A percentile compares a stretch with the other conserved stretches of the same genome.
Conservation (phyloP, 1,284 basidiomycete species). For the Naganishia albida region DNA sequence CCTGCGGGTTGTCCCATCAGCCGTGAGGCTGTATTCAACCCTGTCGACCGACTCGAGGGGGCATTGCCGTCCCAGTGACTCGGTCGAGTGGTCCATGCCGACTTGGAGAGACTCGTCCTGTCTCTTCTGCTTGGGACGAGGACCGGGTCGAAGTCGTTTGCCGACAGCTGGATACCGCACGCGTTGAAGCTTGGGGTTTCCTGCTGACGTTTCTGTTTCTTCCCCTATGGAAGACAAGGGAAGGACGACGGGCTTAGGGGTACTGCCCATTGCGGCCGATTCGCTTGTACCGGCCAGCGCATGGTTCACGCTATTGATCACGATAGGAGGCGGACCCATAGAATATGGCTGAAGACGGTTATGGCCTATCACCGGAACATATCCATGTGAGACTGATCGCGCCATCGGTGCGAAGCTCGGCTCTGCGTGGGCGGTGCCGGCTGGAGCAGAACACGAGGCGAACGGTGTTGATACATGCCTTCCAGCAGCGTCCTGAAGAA, state of each 20-base stretch:
- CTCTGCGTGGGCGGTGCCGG: neutral
- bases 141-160: conserved; percentile 43
- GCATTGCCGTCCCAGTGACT: too few relatives aligned
- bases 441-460: neutral
- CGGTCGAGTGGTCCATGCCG: too few relatives aligned
- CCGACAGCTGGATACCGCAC: conserved; percentile 41
- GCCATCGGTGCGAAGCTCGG: neutral
- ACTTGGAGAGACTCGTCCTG: neutral
- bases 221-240: conserved; percentile 20
- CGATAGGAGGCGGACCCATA: neutral
- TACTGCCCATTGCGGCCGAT: too few relatives aligned
- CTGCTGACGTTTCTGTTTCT: conserved; percentile 3
- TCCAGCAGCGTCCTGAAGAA: neutral
- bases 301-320: neutral
- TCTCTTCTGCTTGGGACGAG: conserved; percentile 37
- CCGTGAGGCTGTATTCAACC: too few relatives aligned
- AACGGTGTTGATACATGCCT: conserved; percentile 24
- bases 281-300: too few relatives aligned
- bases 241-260: neutral
- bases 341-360: neutral
- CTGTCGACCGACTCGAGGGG: neutral
- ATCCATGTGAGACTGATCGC: conserved; percentile 27
- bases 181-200: conserved; percentile 32
- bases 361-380: conserved; percentile 23
- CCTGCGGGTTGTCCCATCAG: neutral